phyloP scores from a whole-genome alignment of 495 filamentous ascomycete genomes.

The Trichoderma virens region DNA sequence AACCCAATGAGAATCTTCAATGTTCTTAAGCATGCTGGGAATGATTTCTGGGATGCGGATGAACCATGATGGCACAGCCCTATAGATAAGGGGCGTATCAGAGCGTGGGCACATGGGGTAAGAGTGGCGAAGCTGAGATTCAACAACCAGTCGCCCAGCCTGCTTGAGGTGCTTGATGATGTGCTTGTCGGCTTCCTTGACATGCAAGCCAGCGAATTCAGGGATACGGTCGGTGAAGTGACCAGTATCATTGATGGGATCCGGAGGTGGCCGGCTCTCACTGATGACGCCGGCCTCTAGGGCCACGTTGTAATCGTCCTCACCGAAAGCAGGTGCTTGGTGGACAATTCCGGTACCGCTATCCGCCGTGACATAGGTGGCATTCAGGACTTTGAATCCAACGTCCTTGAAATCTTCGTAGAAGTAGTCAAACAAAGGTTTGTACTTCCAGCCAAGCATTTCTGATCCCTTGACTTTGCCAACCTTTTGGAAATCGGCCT shows the following conservation, averaged over 20 bases:
- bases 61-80: conserved; percentile 93
- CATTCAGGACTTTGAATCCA: conserved; percentile 80
- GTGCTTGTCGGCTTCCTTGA: conserved; percentile 89
- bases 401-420: conserved; percentile 85
- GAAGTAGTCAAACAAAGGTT: conserved; percentile 90
- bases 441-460: conserved; percentile 88
- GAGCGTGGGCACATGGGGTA: conserved; percentile 96
- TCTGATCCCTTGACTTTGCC: conserved; percentile 75
- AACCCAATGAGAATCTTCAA: conserved; percentile 90
- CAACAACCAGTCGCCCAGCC: conserved; percentile 72
- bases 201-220: conserved; percentile 83
- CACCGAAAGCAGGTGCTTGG: conserved; percentile 90
- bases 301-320: conserved; percentile 90
- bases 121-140: conserved; percentile 85
- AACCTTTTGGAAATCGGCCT: conserved; percentile 88
- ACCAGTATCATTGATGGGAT: conserved; percentile 80
- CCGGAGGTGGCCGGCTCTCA: conserved; percentile 71
- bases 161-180: conserved; percentile 90
- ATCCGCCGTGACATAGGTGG: conserved; percentile 83
- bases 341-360: conserved; percentile 95
- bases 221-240: conserved; percentile 71
- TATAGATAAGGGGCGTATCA: conserved; percentile 91
- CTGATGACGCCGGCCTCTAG: conserved; percentile 69
- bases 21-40: conserved; percentile 82
- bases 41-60: conserved; percentile 80